Conservation (phyloP, 208 protist genomes). For the Leishmania turanica region DNA sequence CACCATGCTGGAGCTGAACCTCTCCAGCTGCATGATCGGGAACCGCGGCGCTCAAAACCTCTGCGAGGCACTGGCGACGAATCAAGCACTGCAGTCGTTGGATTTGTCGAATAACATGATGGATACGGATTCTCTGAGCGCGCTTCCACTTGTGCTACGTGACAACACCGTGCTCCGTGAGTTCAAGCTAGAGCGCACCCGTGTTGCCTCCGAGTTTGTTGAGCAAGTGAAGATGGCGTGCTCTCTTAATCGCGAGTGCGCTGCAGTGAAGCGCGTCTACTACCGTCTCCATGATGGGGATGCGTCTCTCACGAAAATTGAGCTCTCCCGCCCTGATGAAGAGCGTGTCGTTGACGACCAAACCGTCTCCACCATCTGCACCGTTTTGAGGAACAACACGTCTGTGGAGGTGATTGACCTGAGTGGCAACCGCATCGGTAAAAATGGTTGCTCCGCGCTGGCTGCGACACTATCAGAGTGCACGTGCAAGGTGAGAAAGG, state of each 20-base stretch:
- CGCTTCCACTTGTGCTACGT: constrained; percentile 60
- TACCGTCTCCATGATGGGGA: constrained; percentile 70
- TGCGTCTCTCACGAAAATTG: constrained; percentile 43
- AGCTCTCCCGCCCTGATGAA: constrained; percentile 45
- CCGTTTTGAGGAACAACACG: constrained; percentile 39
- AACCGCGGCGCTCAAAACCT: constrained; percentile 72
- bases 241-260: constrained; percentile 74
- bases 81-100: constrained; percentile 59
- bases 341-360: constrained; percentile 59
- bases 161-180: constrained; percentile 55
- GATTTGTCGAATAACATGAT: constrained; percentile 80
- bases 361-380: constrained; percentile 63
- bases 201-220: constrained; percentile 40
- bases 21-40: constrained; percentile 75
- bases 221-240: constrained; percentile 57
- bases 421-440: constrained; percentile 62
- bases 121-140: constrained; percentile 42
- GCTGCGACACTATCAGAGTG: constrained; percentile 44
- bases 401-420: constrained; percentile 60
- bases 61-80: constrained; percentile 71
- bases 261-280: constrained; percentile 55
- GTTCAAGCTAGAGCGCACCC: constrained; percentile 58
- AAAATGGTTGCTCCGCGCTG: constrained; percentile 53
- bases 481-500: constrained; percentile 41
- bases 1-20: constrained; percentile 49